These are phyloP conservation scores for Sporothrix pseudoabietina DNA, from an alignment of 2,329 filamentous ascomycete species.

Conservation along the genomic window DNA sequence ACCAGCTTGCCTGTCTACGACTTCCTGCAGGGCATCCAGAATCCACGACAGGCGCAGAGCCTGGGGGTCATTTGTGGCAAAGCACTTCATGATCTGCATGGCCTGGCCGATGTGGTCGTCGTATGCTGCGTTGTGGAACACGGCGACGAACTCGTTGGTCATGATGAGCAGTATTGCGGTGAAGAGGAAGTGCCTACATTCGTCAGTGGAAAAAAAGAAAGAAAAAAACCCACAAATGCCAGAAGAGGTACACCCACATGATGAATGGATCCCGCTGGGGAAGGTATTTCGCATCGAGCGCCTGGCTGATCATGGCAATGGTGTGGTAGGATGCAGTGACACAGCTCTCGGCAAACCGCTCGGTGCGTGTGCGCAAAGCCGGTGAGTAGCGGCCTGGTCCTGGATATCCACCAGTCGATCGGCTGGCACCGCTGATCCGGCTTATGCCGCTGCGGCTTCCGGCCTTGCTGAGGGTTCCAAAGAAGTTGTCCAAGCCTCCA, in stretches of 20 bases:
- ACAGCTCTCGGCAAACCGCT: constrained; percentile 53
- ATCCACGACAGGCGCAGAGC: constrained; percentile 55
- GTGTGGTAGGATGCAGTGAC: constrained; percentile 55
- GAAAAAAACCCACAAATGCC: no score
- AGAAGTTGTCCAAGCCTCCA: not conserved
- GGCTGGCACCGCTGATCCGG: not conserved
- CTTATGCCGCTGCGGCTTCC: not conserved
- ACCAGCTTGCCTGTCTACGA: constrained; percentile 40
- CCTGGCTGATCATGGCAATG: constrained; percentile 51
- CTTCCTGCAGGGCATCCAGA: constrained; percentile 51
- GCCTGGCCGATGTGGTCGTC: constrained; percentile 46
- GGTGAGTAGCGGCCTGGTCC: constrained; percentile 37
- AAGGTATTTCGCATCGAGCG: constrained; percentile 49
- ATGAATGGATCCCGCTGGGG: constrained; percentile 58
- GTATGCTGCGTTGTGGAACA: constrained; percentile 51
- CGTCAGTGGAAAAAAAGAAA: not conserved
- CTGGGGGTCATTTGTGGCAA: constrained; percentile 52
- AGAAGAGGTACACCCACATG: constrained; percentile 49
- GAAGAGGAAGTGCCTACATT: constrained; percentile 57
- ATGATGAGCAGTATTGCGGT: constrained; percentile 57
- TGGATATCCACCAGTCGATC: not conserved
- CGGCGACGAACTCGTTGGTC: constrained; percentile 58
- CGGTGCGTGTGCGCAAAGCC: constrained; percentile 40
- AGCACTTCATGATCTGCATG: constrained; percentile 54
- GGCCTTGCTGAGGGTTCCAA: not conserved